Percentiles rank a stretch among this genome's conserved stretches.
These are phyloP conservation scores for Paramecium primaurelia DNA, from an alignment of 73 alveolate species.

Conservation along the genomic window DNA sequence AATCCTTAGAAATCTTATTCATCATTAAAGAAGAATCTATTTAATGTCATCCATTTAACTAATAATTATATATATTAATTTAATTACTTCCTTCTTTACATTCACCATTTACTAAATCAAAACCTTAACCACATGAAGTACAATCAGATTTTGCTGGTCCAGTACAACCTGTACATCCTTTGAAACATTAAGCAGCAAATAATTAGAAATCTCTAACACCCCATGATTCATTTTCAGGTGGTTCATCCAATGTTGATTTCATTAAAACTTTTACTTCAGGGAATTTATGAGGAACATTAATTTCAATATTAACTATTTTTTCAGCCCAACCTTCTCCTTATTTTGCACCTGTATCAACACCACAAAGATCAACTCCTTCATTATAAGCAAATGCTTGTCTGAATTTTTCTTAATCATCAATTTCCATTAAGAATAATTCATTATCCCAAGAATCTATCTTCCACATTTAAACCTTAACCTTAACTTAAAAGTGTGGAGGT, in stretches of 20 bases:
- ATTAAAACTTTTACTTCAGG: conserved; percentile 32
- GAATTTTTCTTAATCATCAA: conserved; percentile 1
- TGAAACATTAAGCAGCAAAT: background rate
- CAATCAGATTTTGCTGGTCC: conserved; percentile 50
- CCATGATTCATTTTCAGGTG: conserved; percentile 50
- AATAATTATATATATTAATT: background rate
- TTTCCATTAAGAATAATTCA: background rate
- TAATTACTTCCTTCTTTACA: conserved; percentile 37
- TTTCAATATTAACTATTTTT: background rate
- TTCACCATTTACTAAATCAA: background rate
- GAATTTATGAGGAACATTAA: conserved; percentile 28
- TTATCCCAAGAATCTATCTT: conserved; percentile 51
- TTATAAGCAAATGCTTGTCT: conserved; percentile 8
- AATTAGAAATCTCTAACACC: conserved; percentile 51
- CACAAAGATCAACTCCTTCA: conserved; percentile 37
- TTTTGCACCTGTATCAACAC: conserved; percentile 33
- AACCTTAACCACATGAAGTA: conserved; percentile 19
- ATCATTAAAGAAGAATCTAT: conserved; percentile 12
- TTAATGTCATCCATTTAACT: background rate
- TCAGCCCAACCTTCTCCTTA: conserved; percentile 44
- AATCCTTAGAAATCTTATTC: conserved; percentile 18
- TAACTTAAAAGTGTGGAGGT: conserved; percentile 16
- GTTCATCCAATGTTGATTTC: conserved; percentile 41
- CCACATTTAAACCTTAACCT: conserved; percentile 27
- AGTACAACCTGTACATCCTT: conserved; percentile 45